phyloP scores from a whole-genome alignment of 352 stramenopile species.

The Phytophthora pinifolia region DNA sequence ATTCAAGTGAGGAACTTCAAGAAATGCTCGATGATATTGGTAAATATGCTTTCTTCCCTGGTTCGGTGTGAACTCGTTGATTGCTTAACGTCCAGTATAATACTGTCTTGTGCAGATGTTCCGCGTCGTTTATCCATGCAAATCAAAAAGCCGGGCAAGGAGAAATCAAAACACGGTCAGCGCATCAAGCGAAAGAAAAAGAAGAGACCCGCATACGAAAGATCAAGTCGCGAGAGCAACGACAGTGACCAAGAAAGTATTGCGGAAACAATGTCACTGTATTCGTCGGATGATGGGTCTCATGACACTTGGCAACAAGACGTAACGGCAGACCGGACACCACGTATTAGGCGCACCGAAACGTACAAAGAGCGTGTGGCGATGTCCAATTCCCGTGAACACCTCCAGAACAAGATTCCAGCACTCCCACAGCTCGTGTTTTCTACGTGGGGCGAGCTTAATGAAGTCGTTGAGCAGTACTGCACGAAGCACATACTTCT shows the following conservation, averaged over 20 bases:
- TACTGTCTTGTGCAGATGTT: too few species aligned
- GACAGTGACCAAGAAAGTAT: not conserved
- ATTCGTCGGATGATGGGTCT: not conserved
- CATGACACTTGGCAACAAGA: not conserved
- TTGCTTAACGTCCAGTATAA: too few species aligned
- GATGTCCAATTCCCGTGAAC: not conserved
- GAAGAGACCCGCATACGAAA: too few species aligned
- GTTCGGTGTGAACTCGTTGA: too few species aligned
- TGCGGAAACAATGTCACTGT: not conserved
- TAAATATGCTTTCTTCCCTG: too few species aligned
- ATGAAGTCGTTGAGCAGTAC: not conserved
- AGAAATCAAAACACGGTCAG: too few species aligned
- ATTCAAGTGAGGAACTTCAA: too few species aligned
- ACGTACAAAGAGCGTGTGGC: not conserved
- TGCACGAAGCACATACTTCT: not conserved
- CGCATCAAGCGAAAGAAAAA: too few species aligned
- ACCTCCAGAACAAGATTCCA: slow-evolving; percentile 1
- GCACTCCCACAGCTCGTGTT: not conserved
- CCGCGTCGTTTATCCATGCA: too few species aligned
- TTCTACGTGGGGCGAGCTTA: not conserved
- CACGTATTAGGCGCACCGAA: not conserved
- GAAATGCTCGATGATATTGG: too few species aligned
- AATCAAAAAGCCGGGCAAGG: too few species aligned
- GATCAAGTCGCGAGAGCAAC: too few species aligned
- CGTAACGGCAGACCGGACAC: not conserved